Base-by-base conservation (phyloP, 2,329 filamentous ascomycete genomes). In the Diplodia scrobiculata region DNA sequence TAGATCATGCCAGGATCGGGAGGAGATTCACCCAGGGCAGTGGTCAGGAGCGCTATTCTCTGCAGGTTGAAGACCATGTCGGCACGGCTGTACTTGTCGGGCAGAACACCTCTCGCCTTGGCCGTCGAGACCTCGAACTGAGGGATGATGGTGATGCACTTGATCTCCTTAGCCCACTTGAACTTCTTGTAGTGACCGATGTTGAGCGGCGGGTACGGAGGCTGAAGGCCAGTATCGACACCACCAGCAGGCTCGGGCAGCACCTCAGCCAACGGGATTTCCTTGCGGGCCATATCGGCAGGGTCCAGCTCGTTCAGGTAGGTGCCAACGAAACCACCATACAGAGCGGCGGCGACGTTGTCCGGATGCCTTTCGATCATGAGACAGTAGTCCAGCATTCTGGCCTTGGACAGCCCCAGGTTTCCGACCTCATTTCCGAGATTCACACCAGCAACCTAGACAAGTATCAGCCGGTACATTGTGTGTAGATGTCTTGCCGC, bases 171-270 rank as follows among this genome's bases (percentile, higher is more conserved):
- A 67, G 92, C 90, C 94, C 94, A 98, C 50, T 88, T 87, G 79
- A 97, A 98, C 78, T 93, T 94, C 80, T 96, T 93, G 81, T 96
- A 96, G 78, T 97, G 93, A 58, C 94, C 95, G 72, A 99, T 98
- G 73, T 92, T 91, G 71, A 89, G 77, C 2, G 95, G 95, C n/a
- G 95, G 95, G 75, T 91, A 86, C 5, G 95, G 94, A 21, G 95
- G 95, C 71, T 83, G 88, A 72, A 90, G 84, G 48, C 95, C 94
- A 0, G 94, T 98, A 77, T 98, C 93, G 58, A 93, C 84, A 63
- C 95, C 95, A 68, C 95, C 95, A 9, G 93, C 92, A 0, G 93
- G 93, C 54, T 91, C 87, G 1, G 94, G 94, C 17, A 98, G 84
- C 41, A 98, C 95, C 79, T 99, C 95, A 70, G 91, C 93, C 36